Evolutionary conservation across 208 protist genomes (phyloP).

Genomic region (Ichthyophonus hoferi): DNA sequence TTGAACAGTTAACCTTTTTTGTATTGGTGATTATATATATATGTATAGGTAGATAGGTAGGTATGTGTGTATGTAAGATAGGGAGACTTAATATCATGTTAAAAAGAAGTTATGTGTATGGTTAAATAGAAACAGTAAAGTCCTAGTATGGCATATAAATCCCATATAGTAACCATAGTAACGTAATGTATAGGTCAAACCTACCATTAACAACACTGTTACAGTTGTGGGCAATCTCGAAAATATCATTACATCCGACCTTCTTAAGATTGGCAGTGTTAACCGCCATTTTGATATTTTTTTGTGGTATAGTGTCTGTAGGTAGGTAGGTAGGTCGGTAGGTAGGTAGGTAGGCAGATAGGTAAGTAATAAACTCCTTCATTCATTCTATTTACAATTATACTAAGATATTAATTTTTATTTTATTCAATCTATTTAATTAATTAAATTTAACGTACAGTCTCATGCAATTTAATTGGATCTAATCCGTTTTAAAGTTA

Average conservation of each 20-base stretch:
- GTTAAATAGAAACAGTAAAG: too few relatives aligned
- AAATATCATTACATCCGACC: constrained; percentile 32
- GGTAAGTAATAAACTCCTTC: constrained; percentile 30
- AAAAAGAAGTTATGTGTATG: too few relatives aligned
- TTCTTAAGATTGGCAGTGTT: constrained; percentile 15
- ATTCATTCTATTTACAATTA: background rate
- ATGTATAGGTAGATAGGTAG: background rate
- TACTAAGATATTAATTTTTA: background rate
- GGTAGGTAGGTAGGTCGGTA: too few relatives aligned
- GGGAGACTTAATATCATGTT: too few relatives aligned
- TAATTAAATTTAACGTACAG: background rate
- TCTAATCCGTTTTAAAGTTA: background rate
- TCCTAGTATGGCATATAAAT: too few relatives aligned
- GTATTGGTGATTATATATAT: too few relatives aligned
- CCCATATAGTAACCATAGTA: too few relatives aligned
- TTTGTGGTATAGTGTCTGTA: constrained; percentile 29
- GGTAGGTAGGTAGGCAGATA: too few relatives aligned
- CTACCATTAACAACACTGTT: constrained; percentile 11
- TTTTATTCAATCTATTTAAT: background rate
- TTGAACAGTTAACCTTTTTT: too few relatives aligned
- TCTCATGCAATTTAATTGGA: background rate
- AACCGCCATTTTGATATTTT: constrained; percentile 23
- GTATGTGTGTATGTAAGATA: background rate
- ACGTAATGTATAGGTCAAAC: too few relatives aligned
- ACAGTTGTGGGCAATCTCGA: constrained; percentile 32